Conservation (phyloP, 2,329 filamentous ascomycete genomes). For the Ophiostoma tasmaniense region DNA sequence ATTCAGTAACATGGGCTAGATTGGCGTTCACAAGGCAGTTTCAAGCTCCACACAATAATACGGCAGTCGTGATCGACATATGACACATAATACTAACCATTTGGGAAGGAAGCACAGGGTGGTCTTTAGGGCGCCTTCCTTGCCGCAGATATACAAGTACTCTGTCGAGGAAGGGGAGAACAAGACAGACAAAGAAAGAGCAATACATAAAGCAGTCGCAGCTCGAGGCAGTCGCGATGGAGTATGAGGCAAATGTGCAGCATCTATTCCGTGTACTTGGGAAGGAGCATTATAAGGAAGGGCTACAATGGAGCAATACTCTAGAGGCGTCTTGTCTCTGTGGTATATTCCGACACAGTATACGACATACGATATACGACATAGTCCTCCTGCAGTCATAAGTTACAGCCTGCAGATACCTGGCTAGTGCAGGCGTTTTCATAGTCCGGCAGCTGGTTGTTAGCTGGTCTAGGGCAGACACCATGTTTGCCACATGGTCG, state of each 20-base stretch:
- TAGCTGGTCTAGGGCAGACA: background rate
- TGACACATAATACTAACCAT: background rate
- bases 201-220: background rate
- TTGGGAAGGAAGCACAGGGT: background rate
- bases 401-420: background rate
- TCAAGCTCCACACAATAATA: background rate
- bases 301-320: background rate
- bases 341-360: too few species aligned
- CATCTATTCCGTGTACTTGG: slow-evolving; percentile 3
- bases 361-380: too few species aligned
- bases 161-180: too few species aligned
- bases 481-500: background rate
- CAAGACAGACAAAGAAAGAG: background rate
- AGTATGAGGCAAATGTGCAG: background rate
- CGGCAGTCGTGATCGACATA: slow-evolving; percentile 3
- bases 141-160: background rate
- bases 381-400: background rate
- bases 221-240: background rate
- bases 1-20: background rate
- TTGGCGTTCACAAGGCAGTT: background rate
- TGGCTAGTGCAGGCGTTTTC: background rate
- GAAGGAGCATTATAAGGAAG: background rate
- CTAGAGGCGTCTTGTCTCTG: background rate
- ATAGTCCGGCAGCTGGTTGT: background rate
- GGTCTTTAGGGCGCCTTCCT: background rate